Conservation (phyloP, 2,329 filamentous ascomycete genomes). For the Scleromitrula shiraiana region DNA sequence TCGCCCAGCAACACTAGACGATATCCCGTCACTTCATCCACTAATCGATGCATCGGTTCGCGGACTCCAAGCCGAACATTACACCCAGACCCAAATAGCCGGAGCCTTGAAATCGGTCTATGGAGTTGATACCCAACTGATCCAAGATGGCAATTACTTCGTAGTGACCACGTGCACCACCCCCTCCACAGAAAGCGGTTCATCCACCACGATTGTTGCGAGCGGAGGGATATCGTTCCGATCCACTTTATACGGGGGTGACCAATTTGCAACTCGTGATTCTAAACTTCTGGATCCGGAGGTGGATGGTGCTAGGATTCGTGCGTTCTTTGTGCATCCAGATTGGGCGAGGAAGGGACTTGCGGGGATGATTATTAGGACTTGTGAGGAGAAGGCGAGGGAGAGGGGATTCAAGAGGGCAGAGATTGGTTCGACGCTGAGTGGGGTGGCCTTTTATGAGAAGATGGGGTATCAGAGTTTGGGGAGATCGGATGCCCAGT, state of each 20-base stretch:
- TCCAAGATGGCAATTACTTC: constrained; percentile 15
- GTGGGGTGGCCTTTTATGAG: constrained; percentile 14
- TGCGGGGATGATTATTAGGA: constrained; percentile 9
- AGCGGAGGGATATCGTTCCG: constrained; percentile 16
- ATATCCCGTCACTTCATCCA: constrained; percentile 13
- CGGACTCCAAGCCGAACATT: constrained; percentile 11
- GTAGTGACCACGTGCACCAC: too few relatives aligned
- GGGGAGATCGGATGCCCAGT: constrained; percentile 7
- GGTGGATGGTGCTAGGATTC: constrained; percentile 14
- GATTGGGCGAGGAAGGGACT: constrained; percentile 10
- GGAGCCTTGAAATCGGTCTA: constrained; percentile 13
- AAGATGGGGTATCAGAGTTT: constrained; percentile 11
- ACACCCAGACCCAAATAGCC: constrained; percentile 11
- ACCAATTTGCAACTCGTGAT: constrained; percentile 13
- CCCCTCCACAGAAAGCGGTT: too few relatives aligned
- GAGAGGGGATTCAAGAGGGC: constrained; percentile 12
- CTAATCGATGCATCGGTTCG: constrained; percentile 15
- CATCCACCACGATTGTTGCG: constrained; percentile 5
- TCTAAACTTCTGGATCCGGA: constrained; percentile 9
- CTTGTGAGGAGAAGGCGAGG: constrained; percentile 12
- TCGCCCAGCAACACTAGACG: constrained; percentile 13
- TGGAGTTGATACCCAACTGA: constrained; percentile 13
- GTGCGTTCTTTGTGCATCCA: constrained; percentile 18
- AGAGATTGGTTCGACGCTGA: constrained; percentile 15
- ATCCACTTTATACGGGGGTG: constrained; percentile 14